A percentile compares a stretch with the other conserved stretches of the same genome.
These are phyloP conservation scores for Rhizopogon roseolus DNA, from an alignment of 768 basidiomycete species.

Conservation along the genomic window DNA sequence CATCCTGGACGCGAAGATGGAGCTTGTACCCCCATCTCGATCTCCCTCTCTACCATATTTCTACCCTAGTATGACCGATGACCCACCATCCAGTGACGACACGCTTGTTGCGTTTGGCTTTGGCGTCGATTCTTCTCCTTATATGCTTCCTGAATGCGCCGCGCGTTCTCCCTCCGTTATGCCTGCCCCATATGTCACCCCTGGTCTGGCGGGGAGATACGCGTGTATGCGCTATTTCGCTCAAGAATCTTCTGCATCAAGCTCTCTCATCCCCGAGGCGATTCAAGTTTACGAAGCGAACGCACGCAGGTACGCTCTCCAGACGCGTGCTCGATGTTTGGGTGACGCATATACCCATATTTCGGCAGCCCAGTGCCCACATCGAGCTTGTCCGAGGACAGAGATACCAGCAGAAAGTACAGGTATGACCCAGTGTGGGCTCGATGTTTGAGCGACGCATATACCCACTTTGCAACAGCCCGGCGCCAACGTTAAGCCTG, in stretches of 20 bases:
- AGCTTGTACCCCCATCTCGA: neutral
- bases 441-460: too few relatives aligned
- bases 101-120: slow-evolving; percentile 11
- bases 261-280: neutral
- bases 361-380: neutral
- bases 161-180: neutral
- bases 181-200: neutral
- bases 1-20: slow-evolving; percentile 8
- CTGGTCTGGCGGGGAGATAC: neutral
- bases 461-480: neutral
- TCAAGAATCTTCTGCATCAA: neutral
- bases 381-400: too few relatives aligned
- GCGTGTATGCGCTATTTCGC: neutral
- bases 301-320: neutral
- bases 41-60: neutral
- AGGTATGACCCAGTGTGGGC: neutral
- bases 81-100: slow-evolving; percentile 18
- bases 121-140: neutral
- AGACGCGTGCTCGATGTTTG: neutral
- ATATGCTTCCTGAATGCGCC: neutral
- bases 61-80: slow-evolving; percentile 1
- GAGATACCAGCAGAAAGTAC: too few relatives aligned
- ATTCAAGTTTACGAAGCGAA: neutral
- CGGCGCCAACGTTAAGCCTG: neutral
- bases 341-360: neutral